Evolutionary conservation across 2,329 filamentous ascomycete genomes (phyloP), one percentile per base, ranked within the genome.

Genomic region (Epichloe uncinata): DNA sequence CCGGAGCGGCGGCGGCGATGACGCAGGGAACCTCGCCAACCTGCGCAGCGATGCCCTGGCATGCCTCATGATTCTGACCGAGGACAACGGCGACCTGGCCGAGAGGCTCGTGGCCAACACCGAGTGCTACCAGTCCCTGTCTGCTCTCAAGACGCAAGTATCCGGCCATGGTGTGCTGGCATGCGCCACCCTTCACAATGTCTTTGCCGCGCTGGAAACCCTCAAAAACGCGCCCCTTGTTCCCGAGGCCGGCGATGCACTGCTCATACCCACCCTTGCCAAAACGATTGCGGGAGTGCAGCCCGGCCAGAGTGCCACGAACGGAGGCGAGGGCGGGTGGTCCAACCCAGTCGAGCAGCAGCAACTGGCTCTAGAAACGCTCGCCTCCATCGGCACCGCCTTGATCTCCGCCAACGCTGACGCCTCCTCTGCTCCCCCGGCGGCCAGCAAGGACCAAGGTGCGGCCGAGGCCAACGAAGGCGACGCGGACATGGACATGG

Each of bases 331-430:
- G 50, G 64, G 63, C 50, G n/a, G n/a, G n/a, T 70, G 66, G 58
- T 66, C 67, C 8, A 68, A 64, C 53, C 64, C 70, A 1, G 55
- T 64, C 7, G 74, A 78, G 54, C 69, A 73, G 38, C 62, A 76
- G 47, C 70, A 76, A 57, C 62, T 80, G 15, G 78, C 78, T 3
- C 65, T 85, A 0, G 79, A 84, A 61, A 76, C 81, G 15, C 67
- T 83, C 0, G 81, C 79, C 4, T 79, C 79, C 6, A 83, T 85
- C 44, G 79, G 79, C 41, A 82, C 79, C 3, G 72, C 69, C 43
- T 66, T 84, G 12, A 74, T 77, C 57, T 68, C 73, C 35, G 47
- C 43, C 26, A 72, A 73, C 5, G 60, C 77, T 41, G 71, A 73
- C 51, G 69, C 48, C 8, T 50, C 50, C 5, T 53, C 47, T 5